A percentile compares a stretch with the other conserved stretches of the same genome.
Conservation (phyloP, 306 rosid species). For the Herpetospermum pedunculosum region DNA sequence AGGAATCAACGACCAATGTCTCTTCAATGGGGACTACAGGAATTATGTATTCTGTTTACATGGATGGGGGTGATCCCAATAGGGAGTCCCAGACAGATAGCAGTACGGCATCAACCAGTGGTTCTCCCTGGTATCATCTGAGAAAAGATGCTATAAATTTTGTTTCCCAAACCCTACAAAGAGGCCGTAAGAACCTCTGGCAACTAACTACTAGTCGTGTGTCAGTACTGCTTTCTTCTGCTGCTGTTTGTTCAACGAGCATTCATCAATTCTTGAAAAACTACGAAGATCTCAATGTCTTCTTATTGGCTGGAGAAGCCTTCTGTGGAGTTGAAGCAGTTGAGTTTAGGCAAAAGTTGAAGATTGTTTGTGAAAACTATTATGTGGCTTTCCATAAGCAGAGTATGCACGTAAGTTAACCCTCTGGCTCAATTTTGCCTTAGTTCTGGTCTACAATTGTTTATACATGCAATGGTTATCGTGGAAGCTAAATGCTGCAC, state of each 20-base stretch:
- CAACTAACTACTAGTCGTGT: conserved; percentile 89
- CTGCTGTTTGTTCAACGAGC: conserved; percentile 74
- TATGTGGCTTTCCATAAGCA: conserved; percentile 85
- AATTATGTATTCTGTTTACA: conserved; percentile 16
- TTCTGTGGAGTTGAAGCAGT: conserved; percentile 94
- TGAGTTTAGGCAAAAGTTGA: conserved; percentile 92
- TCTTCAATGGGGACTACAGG: conserved; percentile 30
- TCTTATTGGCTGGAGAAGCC: conserved; percentile 94
- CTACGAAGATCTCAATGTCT: conserved; percentile 79
- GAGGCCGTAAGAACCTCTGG: conserved; percentile 93
- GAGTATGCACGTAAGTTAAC: conserved; percentile 69
- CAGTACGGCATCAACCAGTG: conserved; percentile 48
- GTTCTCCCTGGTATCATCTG: conserved; percentile 92
- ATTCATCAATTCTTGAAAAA: conserved; percentile 94
- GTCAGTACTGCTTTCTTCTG: conserved; percentile 84
- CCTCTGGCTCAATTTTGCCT: conserved; percentile 15
- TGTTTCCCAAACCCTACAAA: conserved; percentile 86
- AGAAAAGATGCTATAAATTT: conserved; percentile 72
- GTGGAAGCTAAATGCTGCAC: neutral
- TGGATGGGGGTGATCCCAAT: conserved; percentile 21
- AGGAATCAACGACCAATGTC: conserved; percentile 29
- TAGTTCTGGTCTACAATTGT: neutral
- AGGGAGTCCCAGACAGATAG: conserved; percentile 45
- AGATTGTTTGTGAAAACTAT: conserved; percentile 90
- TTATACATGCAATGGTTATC: neutral